Base-by-base conservation (phyloP, 805 yeast species). In the Barnettozyma californica region DNA sequence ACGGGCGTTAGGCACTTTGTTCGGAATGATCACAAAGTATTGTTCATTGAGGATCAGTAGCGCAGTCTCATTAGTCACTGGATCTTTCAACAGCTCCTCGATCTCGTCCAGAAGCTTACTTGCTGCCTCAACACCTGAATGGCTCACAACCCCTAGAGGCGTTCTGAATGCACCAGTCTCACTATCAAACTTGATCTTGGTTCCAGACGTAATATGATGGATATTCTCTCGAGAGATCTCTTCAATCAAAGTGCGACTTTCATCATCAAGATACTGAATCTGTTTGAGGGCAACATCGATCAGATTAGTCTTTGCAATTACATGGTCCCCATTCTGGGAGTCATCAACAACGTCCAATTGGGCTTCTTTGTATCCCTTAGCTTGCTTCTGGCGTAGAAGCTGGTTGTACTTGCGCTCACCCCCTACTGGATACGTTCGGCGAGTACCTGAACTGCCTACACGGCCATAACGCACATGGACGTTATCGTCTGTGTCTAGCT, bases 391-490 rank as follows among this genome's bases (percentile, higher is more conserved):
- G 13, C 41, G 39, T 20, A 44, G 16, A 40, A 44, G 23, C 11
- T 37, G 41, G 8, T 26, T 10, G 25, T 44, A 44, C 16, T 37
- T 44, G 18, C 46, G 41, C 27, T 38, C 47, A 19, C 39, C 43
- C 7, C 40, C 43, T 14, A 4, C n/a, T 16, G 20, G 13, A 33
- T 45, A 45, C 5, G 42, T 20, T 7, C 23, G 21, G 8, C 29
- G n/a, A 7, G 43, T 38, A 8, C 47, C 47, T n/a, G 47, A 27
- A 10, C 36, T 45, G 4, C 47, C 47, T 18, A 45, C 47, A n/a
- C 47, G 34, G n/a, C 47, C 47, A 33, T 45, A 45, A 16, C 47
- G 43, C 9, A 31, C 43, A 23, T 31, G 31, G n/a, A 45, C 44
- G 23, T 29, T 34, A 5, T 19, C 47, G 4, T 38, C 43, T 2